Percentiles rank a stretch among this genome's conserved stretches.
phyloP scores from a whole-genome alignment of 257 asterid genomes.

The Nicotiana benthamiana region DNA sequence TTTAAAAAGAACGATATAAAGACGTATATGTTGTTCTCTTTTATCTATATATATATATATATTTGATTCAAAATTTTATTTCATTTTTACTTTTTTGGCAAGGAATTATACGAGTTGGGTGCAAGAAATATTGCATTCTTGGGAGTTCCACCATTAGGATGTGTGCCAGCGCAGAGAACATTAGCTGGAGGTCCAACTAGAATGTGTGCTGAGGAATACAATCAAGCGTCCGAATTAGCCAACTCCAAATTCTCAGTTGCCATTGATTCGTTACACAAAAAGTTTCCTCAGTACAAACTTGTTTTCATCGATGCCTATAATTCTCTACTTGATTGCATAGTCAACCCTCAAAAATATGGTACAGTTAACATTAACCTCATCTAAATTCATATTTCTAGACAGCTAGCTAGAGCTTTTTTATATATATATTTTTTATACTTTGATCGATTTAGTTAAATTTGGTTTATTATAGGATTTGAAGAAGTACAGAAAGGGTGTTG shows the following conservation, averaged over 20 bases:
- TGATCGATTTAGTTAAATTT: background rate
- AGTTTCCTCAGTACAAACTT: constrained; percentile 13
- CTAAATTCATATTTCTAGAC: background rate
- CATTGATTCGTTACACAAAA: constrained; percentile 13
- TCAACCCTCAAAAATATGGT: constrained; percentile 27
- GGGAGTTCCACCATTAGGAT: constrained; percentile 41
- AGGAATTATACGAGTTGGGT: constrained; percentile 33
- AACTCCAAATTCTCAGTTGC: constrained; percentile 24
- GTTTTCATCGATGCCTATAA: constrained; percentile 18
- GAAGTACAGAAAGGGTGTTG: constrained; percentile 35
- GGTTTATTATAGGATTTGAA: constrained; percentile 21
- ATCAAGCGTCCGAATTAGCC: constrained; percentile 29
- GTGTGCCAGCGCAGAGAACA: constrained; percentile 45
- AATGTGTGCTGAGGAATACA: constrained; percentile 21
- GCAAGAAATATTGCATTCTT: constrained; percentile 33
- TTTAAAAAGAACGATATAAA: too few species aligned
- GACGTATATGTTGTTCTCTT: background rate
- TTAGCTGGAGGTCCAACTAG: constrained; percentile 28
- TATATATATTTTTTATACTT: too few species aligned
- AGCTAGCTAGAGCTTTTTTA: background rate
- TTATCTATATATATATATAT: too few species aligned
- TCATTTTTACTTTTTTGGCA: background rate
- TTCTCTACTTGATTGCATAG: constrained; percentile 26
- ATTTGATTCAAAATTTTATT: background rate
- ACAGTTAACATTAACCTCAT: background rate